A percentile compares a stretch with the other conserved stretches of the same genome.
Evolutionary conservation across 2,329 filamentous ascomycete species (phyloP).

Genomic region (Fusarium sp.): DNA sequence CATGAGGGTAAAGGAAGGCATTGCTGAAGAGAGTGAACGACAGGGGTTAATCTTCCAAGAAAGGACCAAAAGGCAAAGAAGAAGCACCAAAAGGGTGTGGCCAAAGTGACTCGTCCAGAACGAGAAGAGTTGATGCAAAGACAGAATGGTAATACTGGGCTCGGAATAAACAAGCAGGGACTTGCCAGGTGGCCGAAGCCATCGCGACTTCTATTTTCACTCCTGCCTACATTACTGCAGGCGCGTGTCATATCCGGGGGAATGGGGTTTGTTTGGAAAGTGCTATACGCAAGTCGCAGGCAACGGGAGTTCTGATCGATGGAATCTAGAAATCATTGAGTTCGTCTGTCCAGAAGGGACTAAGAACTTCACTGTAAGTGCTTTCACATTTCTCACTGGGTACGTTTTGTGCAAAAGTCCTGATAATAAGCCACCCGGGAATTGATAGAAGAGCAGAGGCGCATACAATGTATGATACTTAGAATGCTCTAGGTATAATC

Average conservation of each 20-base stretch:
- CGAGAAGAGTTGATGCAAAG: slow-evolving; percentile 7
- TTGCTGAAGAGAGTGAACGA: background rate
- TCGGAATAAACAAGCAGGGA: background rate
- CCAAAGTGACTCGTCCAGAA: slow-evolving; percentile 10
- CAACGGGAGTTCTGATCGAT: no score
- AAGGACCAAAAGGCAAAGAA: slow-evolving; percentile 22
- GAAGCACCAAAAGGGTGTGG: slow-evolving; percentile 12
- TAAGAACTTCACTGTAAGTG: background rate
- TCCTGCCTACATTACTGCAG: background rate
- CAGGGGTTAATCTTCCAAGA: slow-evolving; percentile 38
- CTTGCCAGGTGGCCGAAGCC: background rate
- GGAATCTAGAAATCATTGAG: background rate
- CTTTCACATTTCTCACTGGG: no score
- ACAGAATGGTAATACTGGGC: background rate
- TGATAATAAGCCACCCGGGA: no score
- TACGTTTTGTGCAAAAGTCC: no score
- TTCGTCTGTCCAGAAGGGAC: background rate
- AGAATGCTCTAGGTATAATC: no score
- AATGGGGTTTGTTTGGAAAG: background rate
- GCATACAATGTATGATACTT: no score
- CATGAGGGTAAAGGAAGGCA: slow-evolving; percentile 25
- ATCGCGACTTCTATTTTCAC: slow-evolving; percentile 4
- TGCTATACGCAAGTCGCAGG: background rate
- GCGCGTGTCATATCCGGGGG: background rate
- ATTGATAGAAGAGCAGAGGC: no score